These are phyloP conservation scores for Sordaria brevicollis DNA, from an alignment of 495 filamentous ascomycete species.

Conservation along the genomic window DNA sequence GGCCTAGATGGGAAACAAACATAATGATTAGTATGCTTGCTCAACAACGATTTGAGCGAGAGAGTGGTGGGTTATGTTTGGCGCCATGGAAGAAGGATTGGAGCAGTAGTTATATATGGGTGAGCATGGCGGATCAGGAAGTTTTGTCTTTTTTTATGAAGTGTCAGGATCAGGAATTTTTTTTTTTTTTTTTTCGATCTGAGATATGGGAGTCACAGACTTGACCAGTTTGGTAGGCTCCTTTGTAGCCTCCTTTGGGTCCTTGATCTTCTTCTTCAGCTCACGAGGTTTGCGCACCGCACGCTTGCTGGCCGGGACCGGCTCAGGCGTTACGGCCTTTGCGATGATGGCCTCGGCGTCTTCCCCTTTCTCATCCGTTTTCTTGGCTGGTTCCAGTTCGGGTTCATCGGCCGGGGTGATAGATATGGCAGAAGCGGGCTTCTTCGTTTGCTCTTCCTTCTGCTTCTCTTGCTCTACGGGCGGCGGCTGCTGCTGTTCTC, in stretches of 20 bases:
- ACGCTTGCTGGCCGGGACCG: slow-evolving; percentile 17
- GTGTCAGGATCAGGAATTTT: neutral
- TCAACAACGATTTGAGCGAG: neutral
- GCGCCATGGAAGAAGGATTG: slow-evolving; percentile 16
- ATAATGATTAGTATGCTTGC: neutral
- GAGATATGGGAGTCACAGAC: slow-evolving; percentile 18
- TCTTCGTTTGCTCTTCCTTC: slow-evolving; percentile 24
- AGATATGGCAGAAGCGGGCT: slow-evolving; percentile 6
- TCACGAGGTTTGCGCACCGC: slow-evolving; percentile 9
- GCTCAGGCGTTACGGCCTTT: slow-evolving; percentile 13
- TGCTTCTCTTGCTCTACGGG: slow-evolving; percentile 12
- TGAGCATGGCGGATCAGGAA: slow-evolving; percentile 1
- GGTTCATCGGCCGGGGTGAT: neutral
- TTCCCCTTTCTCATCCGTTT: slow-evolving; percentile 3
- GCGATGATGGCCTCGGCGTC: slow-evolving; percentile 8
- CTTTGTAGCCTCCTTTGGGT: slow-evolving; percentile 2
- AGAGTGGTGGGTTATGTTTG: slow-evolving; percentile 7
- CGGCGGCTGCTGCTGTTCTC: neutral
- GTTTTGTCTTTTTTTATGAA: slow-evolving; percentile 2
- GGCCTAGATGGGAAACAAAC: neutral
- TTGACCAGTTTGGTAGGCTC: slow-evolving; percentile 10
- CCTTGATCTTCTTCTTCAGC: slow-evolving; percentile 2
- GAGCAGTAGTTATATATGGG: slow-evolving; percentile 18
- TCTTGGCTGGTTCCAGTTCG: slow-evolving; percentile 12
- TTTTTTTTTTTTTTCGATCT: slow-evolving; percentile 5